Evolutionary conservation across 1,139 yeast genomes (phyloP).

Genomic region (Lodderomyces parapsilosis): DNA sequence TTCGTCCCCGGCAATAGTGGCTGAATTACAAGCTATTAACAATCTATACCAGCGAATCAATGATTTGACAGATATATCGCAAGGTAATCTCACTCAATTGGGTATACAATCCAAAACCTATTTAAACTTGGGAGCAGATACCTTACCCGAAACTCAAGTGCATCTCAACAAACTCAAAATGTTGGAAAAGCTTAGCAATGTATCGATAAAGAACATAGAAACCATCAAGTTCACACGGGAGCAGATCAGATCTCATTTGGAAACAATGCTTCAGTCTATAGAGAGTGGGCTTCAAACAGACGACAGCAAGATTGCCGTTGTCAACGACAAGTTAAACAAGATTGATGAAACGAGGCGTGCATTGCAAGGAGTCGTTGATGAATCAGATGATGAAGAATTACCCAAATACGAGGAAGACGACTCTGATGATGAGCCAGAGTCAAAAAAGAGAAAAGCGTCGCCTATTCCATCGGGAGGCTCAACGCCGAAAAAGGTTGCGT

Average conservation of each 20-base stretch:
- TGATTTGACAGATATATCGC: slow-evolving; percentile 30
- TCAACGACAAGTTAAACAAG: slow-evolving; percentile 37
- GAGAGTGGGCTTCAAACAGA: slow-evolving; percentile 47
- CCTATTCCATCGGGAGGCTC: slow-evolving; percentile 27
- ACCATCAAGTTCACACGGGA: slow-evolving; percentile 39
- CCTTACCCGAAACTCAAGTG: slow-evolving; percentile 51
- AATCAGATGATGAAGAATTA: slow-evolving; percentile 13
- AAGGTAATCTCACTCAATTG: slow-evolving; percentile 41
- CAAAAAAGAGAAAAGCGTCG: slow-evolving; percentile 21
- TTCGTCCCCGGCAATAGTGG: slow-evolving; percentile 18
- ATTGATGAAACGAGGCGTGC: slow-evolving; percentile 45
- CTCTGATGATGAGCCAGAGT: slow-evolving; percentile 21
- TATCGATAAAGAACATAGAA: slow-evolving; percentile 34
- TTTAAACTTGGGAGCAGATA: slow-evolving; percentile 44
- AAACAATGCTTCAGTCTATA: slow-evolving; percentile 38
- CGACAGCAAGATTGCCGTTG: slow-evolving; percentile 37
- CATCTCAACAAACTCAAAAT: slow-evolving; percentile 46
- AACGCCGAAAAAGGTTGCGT: slow-evolving; percentile 43
- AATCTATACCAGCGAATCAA: slow-evolving; percentile 31
- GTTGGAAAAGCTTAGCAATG: slow-evolving; percentile 42
- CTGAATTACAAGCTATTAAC: slow-evolving; percentile 41
- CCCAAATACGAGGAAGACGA: slow-evolving; percentile 22
- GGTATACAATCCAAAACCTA: slow-evolving; percentile 44
- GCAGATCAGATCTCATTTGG: slow-evolving; percentile 42
- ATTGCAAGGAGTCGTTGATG: slow-evolving; percentile 41